Evolutionary conservation across 441 rosid genomes (phyloP).

Genomic region (Macaranga tanarius): DNA sequence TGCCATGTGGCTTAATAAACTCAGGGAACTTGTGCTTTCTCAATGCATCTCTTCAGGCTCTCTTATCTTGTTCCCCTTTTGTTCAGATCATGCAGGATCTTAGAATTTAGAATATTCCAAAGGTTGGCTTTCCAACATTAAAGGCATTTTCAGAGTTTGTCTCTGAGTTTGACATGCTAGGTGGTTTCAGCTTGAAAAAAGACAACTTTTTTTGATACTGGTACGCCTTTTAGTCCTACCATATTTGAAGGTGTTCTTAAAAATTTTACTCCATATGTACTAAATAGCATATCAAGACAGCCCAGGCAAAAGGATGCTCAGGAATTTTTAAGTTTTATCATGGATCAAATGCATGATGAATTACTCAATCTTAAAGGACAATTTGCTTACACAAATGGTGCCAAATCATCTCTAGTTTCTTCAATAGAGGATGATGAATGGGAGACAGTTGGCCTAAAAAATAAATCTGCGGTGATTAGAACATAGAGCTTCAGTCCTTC

Average conservation of each 20-base stretch:
- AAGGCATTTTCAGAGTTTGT: slow-evolving; percentile 74
- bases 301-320: slow-evolving; percentile 99
- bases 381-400: slow-evolving; percentile 32
- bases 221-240: slow-evolving; percentile 72
- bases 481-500: slow-evolving; percentile 76
- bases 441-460: slow-evolving; percentile 97
- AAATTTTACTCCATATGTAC: slow-evolving; percentile 83
- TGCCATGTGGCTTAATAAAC: slow-evolving; percentile 81
- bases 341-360: slow-evolving; percentile 94
- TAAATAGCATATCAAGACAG: slow-evolving; percentile 66
- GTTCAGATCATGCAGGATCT: slow-evolving; percentile 72
- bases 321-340: slow-evolving; percentile 85
- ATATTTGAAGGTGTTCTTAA: slow-evolving; percentile 84
- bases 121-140: slow-evolving; percentile 76
- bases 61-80: slow-evolving; percentile 80
- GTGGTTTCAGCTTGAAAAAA: slow-evolving; percentile 46
- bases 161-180: slow-evolving; percentile 57
- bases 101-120: slow-evolving; percentile 48
- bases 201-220: slow-evolving; percentile 48
- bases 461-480: slow-evolving; percentile 90
- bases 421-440: slow-evolving; percentile 77
- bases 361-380: slow-evolving; percentile 68
- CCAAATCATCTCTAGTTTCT: slow-evolving; percentile 38
- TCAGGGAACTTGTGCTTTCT: slow-evolving; percentile 88
- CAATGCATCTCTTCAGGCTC: slow-evolving; percentile 87